phyloP scores from a whole-genome alignment of 1,284 basidiomycete species.

The Trichosporon sp. region DNA sequence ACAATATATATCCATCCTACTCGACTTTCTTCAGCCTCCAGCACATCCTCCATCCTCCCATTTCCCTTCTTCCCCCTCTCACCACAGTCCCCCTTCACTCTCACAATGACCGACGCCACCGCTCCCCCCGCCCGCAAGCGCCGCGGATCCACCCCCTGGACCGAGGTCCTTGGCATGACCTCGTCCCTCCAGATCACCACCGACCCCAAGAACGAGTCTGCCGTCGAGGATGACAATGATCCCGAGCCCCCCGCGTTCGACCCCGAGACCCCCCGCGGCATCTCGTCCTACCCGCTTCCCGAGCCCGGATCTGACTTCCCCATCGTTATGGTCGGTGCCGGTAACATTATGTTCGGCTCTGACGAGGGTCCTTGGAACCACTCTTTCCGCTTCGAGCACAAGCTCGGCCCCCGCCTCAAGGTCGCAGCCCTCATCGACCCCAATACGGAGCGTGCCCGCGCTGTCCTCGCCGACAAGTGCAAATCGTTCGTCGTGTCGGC shows the following conservation, averaged over 20 bases:
- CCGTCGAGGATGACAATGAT: constrained; percentile 14
- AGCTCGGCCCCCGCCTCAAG: constrained; percentile 94
- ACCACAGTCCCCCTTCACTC: neutral
- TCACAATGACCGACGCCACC: constrained; percentile 12
- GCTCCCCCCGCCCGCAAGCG: constrained; percentile 16
- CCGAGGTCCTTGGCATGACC: constrained; percentile 28
- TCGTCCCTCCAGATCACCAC: constrained; percentile 11
- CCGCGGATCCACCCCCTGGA: constrained; percentile 26
- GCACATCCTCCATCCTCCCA: neutral
- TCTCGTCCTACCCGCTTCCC: constrained; percentile 51
- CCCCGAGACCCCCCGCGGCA: constrained; percentile 27
- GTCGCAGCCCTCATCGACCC: constrained; percentile 95
- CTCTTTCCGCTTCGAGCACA: constrained; percentile 91
- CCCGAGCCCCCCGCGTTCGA: constrained; percentile 26
- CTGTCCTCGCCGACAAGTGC: constrained; percentile 85
- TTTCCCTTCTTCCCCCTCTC: neutral
- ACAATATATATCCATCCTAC: neutral
- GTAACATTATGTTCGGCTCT: constrained; percentile 93
- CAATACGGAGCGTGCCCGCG: constrained; percentile 74
- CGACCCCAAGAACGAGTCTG: constrained; percentile 4
- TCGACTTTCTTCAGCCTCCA: neutral
- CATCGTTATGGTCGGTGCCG: constrained; percentile 86
- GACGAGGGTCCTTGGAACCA: constrained; percentile 72
- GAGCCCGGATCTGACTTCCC: constrained; percentile 71
- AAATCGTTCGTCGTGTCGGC: constrained; percentile 91